phyloP scores from a whole-genome alignment of 2,329 filamentous ascomycete genomes.

The Ploettnerulaceae sp. region DNA sequence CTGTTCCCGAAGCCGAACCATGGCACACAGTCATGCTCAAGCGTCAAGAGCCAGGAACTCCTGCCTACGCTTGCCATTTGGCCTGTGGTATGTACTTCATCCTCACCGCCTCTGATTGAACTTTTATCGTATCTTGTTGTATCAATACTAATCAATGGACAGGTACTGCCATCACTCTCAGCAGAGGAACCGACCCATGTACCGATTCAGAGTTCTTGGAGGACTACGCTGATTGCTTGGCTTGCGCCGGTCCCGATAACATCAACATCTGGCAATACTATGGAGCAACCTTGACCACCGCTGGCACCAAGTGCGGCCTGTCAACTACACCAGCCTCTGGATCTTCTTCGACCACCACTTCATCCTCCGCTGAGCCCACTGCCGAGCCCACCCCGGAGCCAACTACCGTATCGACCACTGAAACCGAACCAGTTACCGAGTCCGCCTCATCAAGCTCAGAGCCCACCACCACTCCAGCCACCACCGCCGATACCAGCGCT shows the following conservation, averaged over 20 bases:
- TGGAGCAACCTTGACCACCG: conserved; percentile 15
- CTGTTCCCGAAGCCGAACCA: conserved; percentile 4
- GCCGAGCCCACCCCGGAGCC: neutral
- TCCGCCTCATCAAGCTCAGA: neutral
- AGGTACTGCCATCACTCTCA: conserved; percentile 14
- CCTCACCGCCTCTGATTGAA: neutral
- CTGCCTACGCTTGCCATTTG: conserved; percentile 17
- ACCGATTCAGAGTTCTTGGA: conserved; percentile 16
- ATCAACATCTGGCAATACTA: conserved; percentile 24
- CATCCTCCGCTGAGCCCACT: neutral
- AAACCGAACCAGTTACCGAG: neutral
- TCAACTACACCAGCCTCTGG: conserved; percentile 7
- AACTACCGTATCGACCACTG: neutral
- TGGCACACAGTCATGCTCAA: conserved; percentile 15
- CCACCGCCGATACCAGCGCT: neutral
- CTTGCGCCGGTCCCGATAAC: conserved; percentile 22
- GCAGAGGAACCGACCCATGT: conserved; percentile 11
- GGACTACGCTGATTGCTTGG: conserved; percentile 21
- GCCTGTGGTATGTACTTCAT: conserved; percentile 16
- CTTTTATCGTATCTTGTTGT: too few species aligned
- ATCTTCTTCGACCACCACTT: neutral
- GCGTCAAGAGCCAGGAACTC: conserved; percentile 20
- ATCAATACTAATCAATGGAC: neutral
- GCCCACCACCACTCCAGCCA: neutral
- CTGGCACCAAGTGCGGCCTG: conserved; percentile 15